Base-by-base conservation (phyloP, 78 protist genomes). In the Mantamonas sphyraenae region DNA sequence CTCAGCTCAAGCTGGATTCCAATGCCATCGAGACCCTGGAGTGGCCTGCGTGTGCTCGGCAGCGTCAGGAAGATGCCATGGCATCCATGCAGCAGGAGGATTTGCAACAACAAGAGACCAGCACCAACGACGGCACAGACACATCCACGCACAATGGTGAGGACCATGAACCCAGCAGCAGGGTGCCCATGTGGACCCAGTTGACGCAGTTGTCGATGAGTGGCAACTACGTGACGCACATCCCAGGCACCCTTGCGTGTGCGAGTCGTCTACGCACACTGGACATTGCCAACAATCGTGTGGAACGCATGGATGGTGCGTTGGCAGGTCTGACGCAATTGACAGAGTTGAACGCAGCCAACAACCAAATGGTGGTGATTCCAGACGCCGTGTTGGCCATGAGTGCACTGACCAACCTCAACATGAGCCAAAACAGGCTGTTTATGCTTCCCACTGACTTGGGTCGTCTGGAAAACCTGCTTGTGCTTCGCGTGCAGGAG, bases 391-490 rank as follows among this genome's bases (percentile, higher is more conserved):
- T 33, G 7, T 70, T 64, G 2, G 28, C 47, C 59, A 39, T 76
- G 3, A 7, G 24, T 0, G 8, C 62, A 3, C 56, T 76, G 14
- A 35, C 55, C 38, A 55, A 57, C 40, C 45, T 76, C 1, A 63
- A 43, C 7, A 16, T 68, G 9, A 75, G 70, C 57, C 82, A 76
- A 58, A 76, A 76, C 53, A 76, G 63, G 64, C 24, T 76, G 3
- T 28, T 75, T 30, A 4, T 53, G 28, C 9, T 76, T 9, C 82
- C 82, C 22, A 76, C 68, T 20, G 74, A 56, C 0, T 63, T 76
- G n/a, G 69, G 70, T 16, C 59, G 53, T 8, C 69, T 76, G 0
- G 1, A n/a, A 9, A 31, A 50, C 8, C 33, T 76, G 33, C 19
- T 55, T 9, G 82, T 70, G 51, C 30, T 76, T 2, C 55, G 70